phyloP scores from a whole-genome alignment of 2,329 filamentous ascomycete genomes.

The Penicillium sp. region DNA sequence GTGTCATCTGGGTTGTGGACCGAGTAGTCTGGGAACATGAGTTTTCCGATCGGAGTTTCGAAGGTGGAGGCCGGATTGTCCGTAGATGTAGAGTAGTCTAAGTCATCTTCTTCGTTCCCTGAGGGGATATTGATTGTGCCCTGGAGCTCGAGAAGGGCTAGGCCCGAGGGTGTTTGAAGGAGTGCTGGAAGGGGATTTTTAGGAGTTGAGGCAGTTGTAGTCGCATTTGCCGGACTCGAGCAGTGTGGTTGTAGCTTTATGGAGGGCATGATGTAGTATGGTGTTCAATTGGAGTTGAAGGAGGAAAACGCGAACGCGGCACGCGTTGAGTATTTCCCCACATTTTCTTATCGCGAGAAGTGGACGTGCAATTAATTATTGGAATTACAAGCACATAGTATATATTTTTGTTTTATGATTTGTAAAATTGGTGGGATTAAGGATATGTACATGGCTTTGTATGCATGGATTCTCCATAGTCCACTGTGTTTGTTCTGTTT shows the following conservation, averaged over 20 bases:
- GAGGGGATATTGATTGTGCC: conserved; percentile 77
- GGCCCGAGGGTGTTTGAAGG: conserved; percentile 81
- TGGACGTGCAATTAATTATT: neutral
- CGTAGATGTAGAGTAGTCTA: conserved; percentile 20
- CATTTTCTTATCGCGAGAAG: conserved; percentile 4
- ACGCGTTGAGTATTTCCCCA: conserved; percentile 19
- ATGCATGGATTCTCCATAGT: neutral
- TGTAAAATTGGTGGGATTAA: neutral
- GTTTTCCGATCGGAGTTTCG: conserved; percentile 63
- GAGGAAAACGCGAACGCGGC: conserved; percentile 15
- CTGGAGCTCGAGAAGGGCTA: conserved; percentile 89
- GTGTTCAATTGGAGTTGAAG: neutral
- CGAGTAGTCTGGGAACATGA: conserved; percentile 75
- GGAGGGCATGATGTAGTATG: conserved; percentile 36
- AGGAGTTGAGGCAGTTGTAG: conserved; percentile 4
- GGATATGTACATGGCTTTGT: neutral
- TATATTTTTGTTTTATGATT: neutral
- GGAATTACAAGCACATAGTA: neutral
- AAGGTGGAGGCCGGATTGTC: conserved; percentile 19
- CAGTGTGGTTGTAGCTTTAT: conserved; percentile 38
- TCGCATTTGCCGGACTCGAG: conserved; percentile 6
- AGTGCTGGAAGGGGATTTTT: conserved; percentile 70
- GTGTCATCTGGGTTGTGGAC: conserved; percentile 54
- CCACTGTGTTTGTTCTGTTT: neutral
- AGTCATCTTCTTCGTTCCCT: conserved; percentile 27